These are phyloP conservation scores for Alternaria arborescens DNA, from an alignment of 2,329 filamentous ascomycete species.

Conservation along the genomic window DNA sequence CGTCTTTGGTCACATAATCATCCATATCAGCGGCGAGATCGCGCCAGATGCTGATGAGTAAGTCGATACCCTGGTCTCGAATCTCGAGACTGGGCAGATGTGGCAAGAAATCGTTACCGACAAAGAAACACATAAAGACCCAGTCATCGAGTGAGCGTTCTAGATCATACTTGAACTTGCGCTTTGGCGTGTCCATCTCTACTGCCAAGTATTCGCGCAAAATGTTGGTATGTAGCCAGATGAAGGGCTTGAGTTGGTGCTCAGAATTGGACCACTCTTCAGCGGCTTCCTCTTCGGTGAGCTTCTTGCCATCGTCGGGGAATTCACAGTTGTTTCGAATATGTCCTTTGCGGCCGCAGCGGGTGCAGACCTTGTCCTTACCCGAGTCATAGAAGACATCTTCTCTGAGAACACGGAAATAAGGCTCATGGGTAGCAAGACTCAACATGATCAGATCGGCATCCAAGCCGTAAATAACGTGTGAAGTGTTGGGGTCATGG, in stretches of 20 bases:
- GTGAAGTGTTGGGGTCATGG: constrained; percentile 94
- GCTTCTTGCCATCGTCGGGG: constrained; percentile 65
- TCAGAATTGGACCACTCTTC: constrained; percentile 48
- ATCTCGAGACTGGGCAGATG: constrained; percentile 98
- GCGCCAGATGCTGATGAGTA: constrained; percentile 94
- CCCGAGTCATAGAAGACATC: constrained; percentile 94
- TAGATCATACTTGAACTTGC: constrained; percentile 89
- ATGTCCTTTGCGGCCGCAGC: constrained; percentile 93
- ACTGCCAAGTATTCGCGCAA: constrained; percentile 91
- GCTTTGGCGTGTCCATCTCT: constrained; percentile 82
- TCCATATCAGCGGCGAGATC: constrained; percentile 92
- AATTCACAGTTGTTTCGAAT: constrained; percentile 78
- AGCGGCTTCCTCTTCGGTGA: constrained; percentile 80
- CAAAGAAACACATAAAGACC: constrained; percentile 99
- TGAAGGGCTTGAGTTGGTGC: constrained; percentile 83
- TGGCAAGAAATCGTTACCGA: constrained; percentile 97
- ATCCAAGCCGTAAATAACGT: constrained; percentile 98
- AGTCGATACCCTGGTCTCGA: constrained; percentile 95
- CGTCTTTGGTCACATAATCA: constrained; percentile 95
- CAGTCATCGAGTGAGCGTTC: constrained; percentile 96
- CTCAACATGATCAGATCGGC: constrained; percentile 99
- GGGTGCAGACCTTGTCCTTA: constrained; percentile 81
- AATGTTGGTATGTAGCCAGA: constrained; percentile 95
- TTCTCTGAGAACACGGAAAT: constrained; percentile 94
- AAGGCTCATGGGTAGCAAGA: constrained; percentile 93